A percentile compares a stretch with the other conserved stretches of the same genome.
Conservation (phyloP, 179 eudicot species). For the Gypsophila paniculata region DNA sequence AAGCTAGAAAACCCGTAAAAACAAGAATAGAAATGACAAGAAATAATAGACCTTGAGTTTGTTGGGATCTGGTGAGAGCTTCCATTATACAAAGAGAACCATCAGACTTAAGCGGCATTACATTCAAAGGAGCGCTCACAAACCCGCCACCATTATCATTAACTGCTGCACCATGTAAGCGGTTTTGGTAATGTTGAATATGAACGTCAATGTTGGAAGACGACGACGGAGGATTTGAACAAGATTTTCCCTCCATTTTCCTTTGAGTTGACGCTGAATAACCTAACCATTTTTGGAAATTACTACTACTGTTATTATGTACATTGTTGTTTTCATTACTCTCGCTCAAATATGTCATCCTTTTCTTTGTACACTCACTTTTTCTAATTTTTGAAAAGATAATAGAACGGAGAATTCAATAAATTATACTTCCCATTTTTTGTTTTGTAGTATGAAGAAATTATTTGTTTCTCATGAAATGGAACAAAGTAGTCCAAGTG, state of each 20-base stretch:
- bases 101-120: conserved; percentile 83
- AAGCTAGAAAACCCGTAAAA: not conserved
- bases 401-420: conserved; percentile 22
- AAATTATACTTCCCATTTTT: conserved; percentile 23
- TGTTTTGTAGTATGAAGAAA: conserved; percentile 1
- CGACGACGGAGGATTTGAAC: conserved; percentile 20
- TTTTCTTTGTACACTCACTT: conserved; percentile 9
- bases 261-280: conserved; percentile 56
- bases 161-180: conserved; percentile 16
- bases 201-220: conserved; percentile 10
- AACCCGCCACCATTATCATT: conserved; percentile 19
- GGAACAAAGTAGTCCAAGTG: conserved; percentile 20
- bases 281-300: conserved; percentile 47
- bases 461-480: conserved; percentile 1
- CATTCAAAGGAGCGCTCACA: conserved; percentile 37
- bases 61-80: conserved; percentile 56
- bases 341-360: conserved; percentile 30
- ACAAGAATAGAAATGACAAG: not conserved
- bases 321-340: conserved; percentile 18
- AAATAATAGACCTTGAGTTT: conserved; percentile 37
- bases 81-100: conserved; percentile 82
- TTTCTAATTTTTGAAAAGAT: too few species aligned
- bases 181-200: conserved; percentile 22
- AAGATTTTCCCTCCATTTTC: conserved; percentile 38
- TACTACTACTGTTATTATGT: not conserved